phyloP scores from a whole-genome alignment of 345 rosid species.

The Sapria himalayana region DNA sequence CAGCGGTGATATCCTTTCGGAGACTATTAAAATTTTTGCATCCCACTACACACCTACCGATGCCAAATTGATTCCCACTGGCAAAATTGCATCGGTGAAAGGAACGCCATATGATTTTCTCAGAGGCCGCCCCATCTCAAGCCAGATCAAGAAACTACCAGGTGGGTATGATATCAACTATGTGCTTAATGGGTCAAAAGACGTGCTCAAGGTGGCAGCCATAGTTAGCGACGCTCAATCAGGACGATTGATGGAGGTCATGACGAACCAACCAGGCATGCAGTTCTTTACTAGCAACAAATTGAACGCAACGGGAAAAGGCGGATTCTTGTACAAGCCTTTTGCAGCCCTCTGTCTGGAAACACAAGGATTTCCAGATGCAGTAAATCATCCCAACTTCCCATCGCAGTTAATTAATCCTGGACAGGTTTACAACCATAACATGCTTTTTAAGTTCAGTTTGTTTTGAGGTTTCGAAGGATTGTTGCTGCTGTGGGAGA shows the following conservation, averaged over 20 bases:
- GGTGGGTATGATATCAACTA: slow-evolving; percentile 68
- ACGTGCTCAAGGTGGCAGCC: slow-evolving; percentile 28
- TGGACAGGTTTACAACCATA: slow-evolving; percentile 35
- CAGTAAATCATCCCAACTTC: slow-evolving; percentile 51
- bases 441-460: slow-evolving; percentile 48
- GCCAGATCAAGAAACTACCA: slow-evolving; percentile 29
- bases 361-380: slow-evolving; percentile 71
- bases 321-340: slow-evolving; percentile 36
- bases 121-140: slow-evolving; percentile 21
- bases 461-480: too few relatives aligned
- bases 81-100: slow-evolving; percentile 29
- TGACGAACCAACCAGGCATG: slow-evolving; percentile 47
- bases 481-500: too few relatives aligned
- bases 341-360: slow-evolving; percentile 59
- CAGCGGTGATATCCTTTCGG: slow-evolving; percentile 45
- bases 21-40: slow-evolving; percentile 41
- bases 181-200: slow-evolving; percentile 18
- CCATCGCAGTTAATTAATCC: slow-evolving; percentile 49
- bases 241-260: slow-evolving; percentile 52
- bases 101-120: slow-evolving; percentile 81
- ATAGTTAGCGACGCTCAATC: slow-evolving; percentile 40
- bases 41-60: slow-evolving; percentile 45
- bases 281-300: slow-evolving; percentile 56
- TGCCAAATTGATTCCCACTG: slow-evolving; percentile 55
- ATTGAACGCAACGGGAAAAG: slow-evolving; percentile 44